Evolutionary conservation across 208 protist species (phyloP), one percentile per base, ranked within the genome.

Genomic region (Crithidia expoeki): DNA sequence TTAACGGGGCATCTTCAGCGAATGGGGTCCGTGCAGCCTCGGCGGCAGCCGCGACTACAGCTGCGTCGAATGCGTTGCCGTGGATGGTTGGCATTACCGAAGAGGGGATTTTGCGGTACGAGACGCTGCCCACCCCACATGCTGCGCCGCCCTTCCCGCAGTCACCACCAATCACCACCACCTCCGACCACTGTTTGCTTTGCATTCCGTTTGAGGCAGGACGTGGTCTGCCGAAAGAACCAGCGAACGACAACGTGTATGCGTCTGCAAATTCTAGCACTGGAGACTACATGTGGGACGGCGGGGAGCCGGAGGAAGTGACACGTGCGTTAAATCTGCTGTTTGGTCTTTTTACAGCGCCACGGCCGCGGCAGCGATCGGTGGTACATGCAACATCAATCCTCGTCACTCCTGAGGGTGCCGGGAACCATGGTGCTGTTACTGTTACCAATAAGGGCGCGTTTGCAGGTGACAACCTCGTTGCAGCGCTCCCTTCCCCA

Each of bases 71-170:
- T 21, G 28, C 44, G 27, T 40, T n/a, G 66, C 49, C 42, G 4
- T 68, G 71, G 58, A 34, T 64, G 42, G 50, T 77, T 14, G 55
- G 47, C 2, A 50, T 72, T n/a, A 72, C 6, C 51, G 72, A 77
- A 47, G 72, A 77, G 4, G 62, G 72, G 11, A 25, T 77, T 0
- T 28, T 77, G 65, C 72, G 64, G 19, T 72, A 53, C 32, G 63
- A 71, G 57, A 17, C 50, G 16, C 63, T 52, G 42, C 64, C 72
- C 7, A 49, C 57, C 17, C 16, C 27, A 6, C 34, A 44, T 27
- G 32, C 51, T 47, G 12, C 49, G 10, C 25, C 63, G n/a, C 46
- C 64, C 9, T 33, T 23, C 56, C 17, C 28, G 47, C 57, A 53
- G n/a, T 46, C 38, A 9, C 46, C 64, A n/a, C 72, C 72, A 16